Conservation (phyloP, 495 filamentous ascomycete genomes). For the Glarea lozoyensis region DNA sequence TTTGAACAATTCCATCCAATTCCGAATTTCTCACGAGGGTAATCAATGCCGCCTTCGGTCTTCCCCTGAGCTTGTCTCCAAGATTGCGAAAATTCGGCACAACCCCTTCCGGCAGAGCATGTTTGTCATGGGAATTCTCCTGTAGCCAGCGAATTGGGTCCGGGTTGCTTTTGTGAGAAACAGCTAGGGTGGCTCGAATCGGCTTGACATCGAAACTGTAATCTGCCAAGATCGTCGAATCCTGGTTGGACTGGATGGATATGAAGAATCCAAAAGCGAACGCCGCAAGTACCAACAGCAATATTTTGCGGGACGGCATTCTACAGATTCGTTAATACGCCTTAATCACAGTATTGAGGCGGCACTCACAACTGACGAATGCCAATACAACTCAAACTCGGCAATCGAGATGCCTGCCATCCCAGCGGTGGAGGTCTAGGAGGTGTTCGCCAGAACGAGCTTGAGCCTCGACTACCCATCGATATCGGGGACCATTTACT, state of each 20-base stretch:
- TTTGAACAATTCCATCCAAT: conserved; percentile 64
- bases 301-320: no score
- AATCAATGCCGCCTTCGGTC: conserved; percentile 61
- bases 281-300: no score
- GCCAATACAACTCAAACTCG: neutral
- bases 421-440: conserved; percentile 23
- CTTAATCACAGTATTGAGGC: no score
- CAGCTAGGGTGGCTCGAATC: conserved; percentile 15
- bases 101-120: conserved; percentile 16
- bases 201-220: conserved; percentile 16
- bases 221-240: conserved; percentile 5
- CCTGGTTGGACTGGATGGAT: no score
- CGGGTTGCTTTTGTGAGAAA: conserved; percentile 15
- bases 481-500: conserved; percentile 22
- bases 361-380: no score
- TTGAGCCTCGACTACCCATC: conserved; percentile 20
- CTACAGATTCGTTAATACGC: no score
- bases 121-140: conserved; percentile 28
- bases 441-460: conserved; percentile 22
- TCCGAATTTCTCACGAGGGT: conserved; percentile 90
- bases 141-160: conserved; percentile 28
- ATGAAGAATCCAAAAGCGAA: no score
- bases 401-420: conserved; percentile 6
- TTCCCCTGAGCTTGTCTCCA: neutral
- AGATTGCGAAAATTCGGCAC: neutral